These are phyloP conservation scores for Posidonia australis DNA, from an alignment of 106 monocot genomes.

Conservation along the genomic window DNA sequence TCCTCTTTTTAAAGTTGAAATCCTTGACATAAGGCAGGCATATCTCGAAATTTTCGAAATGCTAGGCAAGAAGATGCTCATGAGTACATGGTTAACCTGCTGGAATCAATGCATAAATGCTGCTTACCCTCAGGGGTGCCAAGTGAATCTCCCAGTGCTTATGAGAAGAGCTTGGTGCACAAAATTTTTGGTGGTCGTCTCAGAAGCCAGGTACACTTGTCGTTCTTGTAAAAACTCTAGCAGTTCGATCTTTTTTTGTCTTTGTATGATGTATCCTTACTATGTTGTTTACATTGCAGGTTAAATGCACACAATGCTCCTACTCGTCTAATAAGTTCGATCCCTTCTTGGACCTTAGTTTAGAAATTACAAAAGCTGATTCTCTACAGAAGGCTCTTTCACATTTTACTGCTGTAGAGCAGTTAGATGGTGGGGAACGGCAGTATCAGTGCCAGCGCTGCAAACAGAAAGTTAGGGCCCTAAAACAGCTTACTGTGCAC, in stretches of 20 bases:
- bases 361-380: slow-evolving; percentile 75
- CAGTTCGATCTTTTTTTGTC: not conserved
- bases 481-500: slow-evolving; percentile 70
- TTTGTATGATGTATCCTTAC: not conserved
- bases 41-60: slow-evolving; percentile 82
- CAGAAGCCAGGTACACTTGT: slow-evolving; percentile 70
- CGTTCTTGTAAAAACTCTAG: not conserved
- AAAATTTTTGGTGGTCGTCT: slow-evolving; percentile 96
- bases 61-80: slow-evolving; percentile 98
- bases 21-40: slow-evolving; percentile 38
- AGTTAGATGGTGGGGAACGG: slow-evolving; percentile 79
- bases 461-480: slow-evolving; percentile 76
- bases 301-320: slow-evolving; percentile 70
- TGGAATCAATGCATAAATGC: slow-evolving; percentile 96
- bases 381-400: slow-evolving; percentile 61
- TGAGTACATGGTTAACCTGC: slow-evolving; percentile 94
- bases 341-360: slow-evolving; percentile 88
- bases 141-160: slow-evolving; percentile 74
- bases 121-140: slow-evolving; percentile 95
- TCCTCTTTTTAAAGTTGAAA: slow-evolving; percentile 4
- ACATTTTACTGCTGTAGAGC: slow-evolving; percentile 67
- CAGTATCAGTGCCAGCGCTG: slow-evolving; percentile 82
- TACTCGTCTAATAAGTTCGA: slow-evolving; percentile 81
- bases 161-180: slow-evolving; percentile 94
- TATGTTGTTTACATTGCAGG: slow-evolving; percentile 29